Evolutionary conservation across 2,329 filamentous ascomycete species (phyloP).

Genomic region (Beauveria varroae): DNA sequence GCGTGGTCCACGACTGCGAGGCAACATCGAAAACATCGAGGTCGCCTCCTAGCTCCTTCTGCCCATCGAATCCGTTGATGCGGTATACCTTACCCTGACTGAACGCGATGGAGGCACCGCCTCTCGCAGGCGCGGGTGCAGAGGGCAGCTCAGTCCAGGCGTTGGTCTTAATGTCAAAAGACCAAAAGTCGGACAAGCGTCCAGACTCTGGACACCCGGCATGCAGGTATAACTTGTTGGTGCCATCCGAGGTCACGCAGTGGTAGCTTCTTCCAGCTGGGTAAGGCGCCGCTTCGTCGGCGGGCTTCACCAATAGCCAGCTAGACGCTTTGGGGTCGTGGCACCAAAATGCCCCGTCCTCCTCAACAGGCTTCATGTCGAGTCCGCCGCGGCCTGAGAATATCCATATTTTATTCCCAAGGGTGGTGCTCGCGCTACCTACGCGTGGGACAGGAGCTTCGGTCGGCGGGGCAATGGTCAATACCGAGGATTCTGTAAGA

Average conservation of each 20-base stretch:
- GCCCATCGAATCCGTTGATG: constrained; percentile 59
- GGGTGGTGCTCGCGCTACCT: constrained; percentile 40
- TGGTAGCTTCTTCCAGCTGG: constrained; percentile 52
- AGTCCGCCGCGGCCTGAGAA: constrained; percentile 57
- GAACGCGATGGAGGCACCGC: constrained; percentile 41
- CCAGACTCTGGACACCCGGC: constrained; percentile 53
- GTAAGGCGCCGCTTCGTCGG: constrained; percentile 24
- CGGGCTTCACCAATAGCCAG: constrained; percentile 42
- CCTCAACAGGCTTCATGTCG: constrained; percentile 53
- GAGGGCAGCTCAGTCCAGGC: constrained; percentile 43
- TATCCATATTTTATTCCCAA: constrained; percentile 45
- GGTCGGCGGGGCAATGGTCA: constrained; percentile 16
- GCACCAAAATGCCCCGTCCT: constrained; percentile 50
- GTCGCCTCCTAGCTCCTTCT: constrained; percentile 47
- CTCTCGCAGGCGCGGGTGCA: constrained; percentile 41
- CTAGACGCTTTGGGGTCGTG: constrained; percentile 30
- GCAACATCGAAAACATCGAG: constrained; percentile 39
- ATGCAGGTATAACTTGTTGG: constrained; percentile 47
- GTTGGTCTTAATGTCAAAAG: constrained; percentile 39
- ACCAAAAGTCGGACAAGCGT: constrained; percentile 53
- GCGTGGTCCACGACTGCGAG: constrained; percentile 19
- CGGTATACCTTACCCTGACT: constrained; percentile 39
- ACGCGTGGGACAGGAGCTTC: constrained; percentile 45
- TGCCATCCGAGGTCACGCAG: constrained; percentile 29
- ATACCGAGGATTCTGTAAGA: background rate